Evolutionary conservation across 345 rosid genomes (phyloP), one percentile per base, ranked within the genome.

Genomic region (Citrus maxima): DNA sequence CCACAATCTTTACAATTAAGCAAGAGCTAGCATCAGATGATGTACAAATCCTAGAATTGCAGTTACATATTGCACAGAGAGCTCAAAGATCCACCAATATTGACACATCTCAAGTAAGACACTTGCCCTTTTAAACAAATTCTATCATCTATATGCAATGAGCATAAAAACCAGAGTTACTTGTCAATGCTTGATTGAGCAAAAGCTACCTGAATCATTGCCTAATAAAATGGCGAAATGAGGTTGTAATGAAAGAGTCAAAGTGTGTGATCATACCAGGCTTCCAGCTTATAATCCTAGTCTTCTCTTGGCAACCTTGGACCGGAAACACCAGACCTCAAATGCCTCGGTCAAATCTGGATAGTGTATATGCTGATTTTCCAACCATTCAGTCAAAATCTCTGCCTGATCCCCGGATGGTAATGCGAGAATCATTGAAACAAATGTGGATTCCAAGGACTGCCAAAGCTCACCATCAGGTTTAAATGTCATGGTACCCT

Each of bases 341-440:
- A 93, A 93, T 64, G 93, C 99, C 84, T 95, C 97, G 0, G 96
- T 91, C 77, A 95, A 85, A 84, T 95, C 97, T 21, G 98, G 99
- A 88, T 93, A 95, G 49, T 28, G 73, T 51, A 85, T 59, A 76
- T 85, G 81, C 66, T 88, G 87, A 10, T 84, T 88, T 21, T 82
- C 85, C 75, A 93, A 81, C 99, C 99, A 95, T 66, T 91, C 96
- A 3, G 88, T 85, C 85, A 95, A 82, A 86, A 95, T 89, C 86
- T 89, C 90, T 32, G 98, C 92, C 78, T 91, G 98, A 46, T 95
- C 91, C n/a, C 77, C 80, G 7, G 98, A 93, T 65, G 98, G 97
- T 76, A 95, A 85, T 22, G 98, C 86, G 10, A 91, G 90, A 80
- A 93, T 77, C 56, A 92, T 83, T 3, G 95, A 84, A 37, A 95